phyloP scores from a whole-genome alignment of 2,329 filamentous ascomycete species.

The Alternaria burnsii region DNA sequence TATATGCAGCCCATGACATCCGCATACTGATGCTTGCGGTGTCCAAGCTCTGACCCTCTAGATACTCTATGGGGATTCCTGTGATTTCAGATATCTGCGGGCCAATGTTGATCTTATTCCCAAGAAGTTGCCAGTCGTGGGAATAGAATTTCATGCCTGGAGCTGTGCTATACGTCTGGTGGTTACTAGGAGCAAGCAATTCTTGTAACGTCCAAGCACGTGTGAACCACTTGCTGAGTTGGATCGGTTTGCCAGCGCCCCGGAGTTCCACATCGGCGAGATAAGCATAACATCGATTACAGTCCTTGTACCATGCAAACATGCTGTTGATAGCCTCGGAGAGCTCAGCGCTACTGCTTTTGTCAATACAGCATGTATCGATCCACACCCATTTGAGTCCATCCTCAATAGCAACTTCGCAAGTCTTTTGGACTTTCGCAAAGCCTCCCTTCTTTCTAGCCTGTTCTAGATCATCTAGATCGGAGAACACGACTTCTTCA shows the following conservation, averaged over 20 bases:
- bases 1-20: constrained; percentile 31
- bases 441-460: constrained; percentile 23
- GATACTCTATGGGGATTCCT: constrained; percentile 15
- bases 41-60: constrained; percentile 7
- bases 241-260: no score
- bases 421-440: constrained; percentile 26
- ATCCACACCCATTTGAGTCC: constrained; percentile 20
- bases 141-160: constrained; percentile 25
- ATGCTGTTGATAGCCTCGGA: constrained; percentile 28
- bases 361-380: constrained; percentile 36
- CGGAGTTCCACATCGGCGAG: constrained; percentile 15
- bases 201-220: constrained; percentile 33
- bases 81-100: not conserved
- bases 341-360: constrained; percentile 24
- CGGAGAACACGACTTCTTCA: constrained; percentile 23
- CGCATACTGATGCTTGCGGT: constrained; percentile 24
- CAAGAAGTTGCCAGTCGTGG: constrained; percentile 13
- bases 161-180: no score
- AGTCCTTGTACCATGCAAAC: constrained; percentile 28
- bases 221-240: constrained; percentile 24
- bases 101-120: constrained; percentile 6
- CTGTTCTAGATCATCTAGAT: constrained; percentile 14
- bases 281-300: constrained; percentile 24
- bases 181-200: constrained; percentile 25
- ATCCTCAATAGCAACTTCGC: constrained; percentile 17